Conservation (phyloP, 2,329 filamentous ascomycete genomes). For the Penicillium sp. region DNA sequence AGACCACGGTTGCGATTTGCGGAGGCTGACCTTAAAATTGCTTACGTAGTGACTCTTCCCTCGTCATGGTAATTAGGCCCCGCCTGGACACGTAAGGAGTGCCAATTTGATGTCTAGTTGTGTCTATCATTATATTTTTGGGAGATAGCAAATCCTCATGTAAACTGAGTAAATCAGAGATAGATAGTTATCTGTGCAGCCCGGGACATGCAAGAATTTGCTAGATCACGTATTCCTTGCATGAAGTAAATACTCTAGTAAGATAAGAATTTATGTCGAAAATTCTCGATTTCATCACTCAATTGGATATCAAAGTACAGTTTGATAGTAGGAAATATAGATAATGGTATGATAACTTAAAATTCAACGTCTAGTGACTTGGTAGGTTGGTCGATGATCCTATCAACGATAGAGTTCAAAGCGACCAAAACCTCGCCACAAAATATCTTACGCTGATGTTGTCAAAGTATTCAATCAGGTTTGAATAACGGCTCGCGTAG, state of each 20-base stretch:
- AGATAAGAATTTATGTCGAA: background rate
- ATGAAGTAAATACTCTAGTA: background rate
- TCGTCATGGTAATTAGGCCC: background rate
- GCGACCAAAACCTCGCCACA: background rate
- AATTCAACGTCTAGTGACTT: too few relatives aligned
- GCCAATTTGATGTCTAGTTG: too few relatives aligned
- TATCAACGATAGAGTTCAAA: background rate
- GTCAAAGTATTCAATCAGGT: fast-evolving
- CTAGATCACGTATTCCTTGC: background rate
- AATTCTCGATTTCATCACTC: too few relatives aligned
- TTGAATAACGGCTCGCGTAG: background rate
- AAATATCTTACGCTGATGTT: fast-evolving
- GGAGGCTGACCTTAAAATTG: background rate
- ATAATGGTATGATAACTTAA: too few relatives aligned
- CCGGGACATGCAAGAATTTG: background rate
- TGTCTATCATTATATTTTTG: too few relatives aligned
- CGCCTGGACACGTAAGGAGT: background rate
- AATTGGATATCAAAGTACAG: too few relatives aligned
- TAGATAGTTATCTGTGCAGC: background rate
- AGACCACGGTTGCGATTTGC: background rate
- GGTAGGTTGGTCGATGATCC: too few relatives aligned
- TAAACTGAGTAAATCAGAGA: background rate
- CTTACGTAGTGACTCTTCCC: background rate
- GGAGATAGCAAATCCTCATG: background rate
- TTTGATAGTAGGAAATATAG: too few relatives aligned